phyloP scores from a whole-genome alignment of 2,329 filamentous ascomycete species.

The Emmonsiellopsis sp. region DNA sequence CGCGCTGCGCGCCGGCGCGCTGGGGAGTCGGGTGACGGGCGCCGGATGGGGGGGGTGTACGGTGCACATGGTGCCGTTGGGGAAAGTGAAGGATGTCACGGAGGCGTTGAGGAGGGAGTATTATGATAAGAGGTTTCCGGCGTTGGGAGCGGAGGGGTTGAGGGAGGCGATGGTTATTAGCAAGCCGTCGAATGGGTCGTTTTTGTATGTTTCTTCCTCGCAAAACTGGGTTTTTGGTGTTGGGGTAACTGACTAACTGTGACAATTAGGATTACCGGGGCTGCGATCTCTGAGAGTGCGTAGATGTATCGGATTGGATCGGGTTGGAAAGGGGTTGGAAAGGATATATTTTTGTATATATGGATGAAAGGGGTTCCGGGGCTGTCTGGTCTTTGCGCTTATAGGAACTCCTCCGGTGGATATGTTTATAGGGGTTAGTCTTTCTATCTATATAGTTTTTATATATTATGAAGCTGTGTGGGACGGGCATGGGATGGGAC shows the following conservation, averaged over 20 bases:
- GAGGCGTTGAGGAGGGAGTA: slow-evolving; percentile 72
- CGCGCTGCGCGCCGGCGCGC: slow-evolving; percentile 66
- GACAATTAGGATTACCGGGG: slow-evolving; percentile 24
- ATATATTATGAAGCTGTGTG: no score
- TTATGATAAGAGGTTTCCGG: slow-evolving; percentile 62
- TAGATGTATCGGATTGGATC: background rate
- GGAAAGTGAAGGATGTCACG: slow-evolving; percentile 70
- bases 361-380: background rate
- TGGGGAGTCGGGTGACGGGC: slow-evolving; percentile 78
- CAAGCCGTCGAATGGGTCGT: slow-evolving; percentile 51
- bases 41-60: slow-evolving; percentile 96
- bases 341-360: background rate
- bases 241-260: no score
- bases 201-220: slow-evolving; percentile 24
- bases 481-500: no score
- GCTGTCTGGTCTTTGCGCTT: no score
- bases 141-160: slow-evolving; percentile 62
- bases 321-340: no score
- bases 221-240: background rate
- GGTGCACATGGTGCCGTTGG: slow-evolving; percentile 80
- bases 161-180: slow-evolving; percentile 78
- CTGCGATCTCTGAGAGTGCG: slow-evolving; percentile 25
- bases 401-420: no score
- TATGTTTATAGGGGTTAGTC: no score
- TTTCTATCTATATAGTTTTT: no score